Evolutionary conservation across 305 asterid genomes (phyloP).

Genomic region (Solanum hybrid): DNA sequence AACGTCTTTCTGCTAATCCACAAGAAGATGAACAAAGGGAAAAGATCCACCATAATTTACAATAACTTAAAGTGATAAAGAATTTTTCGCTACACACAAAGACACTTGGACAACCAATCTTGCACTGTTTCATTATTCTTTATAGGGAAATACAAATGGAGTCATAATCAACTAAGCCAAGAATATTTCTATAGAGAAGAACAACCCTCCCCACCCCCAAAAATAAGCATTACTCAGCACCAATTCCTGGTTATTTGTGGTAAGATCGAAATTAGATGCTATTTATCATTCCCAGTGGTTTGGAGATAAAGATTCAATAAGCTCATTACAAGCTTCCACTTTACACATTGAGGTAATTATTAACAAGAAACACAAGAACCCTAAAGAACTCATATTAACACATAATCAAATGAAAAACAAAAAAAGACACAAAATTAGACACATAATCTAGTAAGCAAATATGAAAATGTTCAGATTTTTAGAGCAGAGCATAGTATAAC

Average conservation of each 20-base stretch:
- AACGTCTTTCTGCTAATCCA: neutral
- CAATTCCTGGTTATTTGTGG: neutral
- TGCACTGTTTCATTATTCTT: neutral
- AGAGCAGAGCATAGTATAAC: neutral
- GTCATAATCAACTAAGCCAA: neutral
- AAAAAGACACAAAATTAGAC: neutral
- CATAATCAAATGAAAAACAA: neutral
- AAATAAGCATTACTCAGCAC: neutral
- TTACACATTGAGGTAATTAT: neutral
- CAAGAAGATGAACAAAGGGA: neutral
- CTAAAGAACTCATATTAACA: neutral
- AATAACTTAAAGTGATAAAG: neutral
- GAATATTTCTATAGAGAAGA: neutral
- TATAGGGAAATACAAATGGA: neutral
- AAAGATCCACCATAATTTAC: neutral
- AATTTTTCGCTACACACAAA: neutral
- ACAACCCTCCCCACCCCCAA: neutral
- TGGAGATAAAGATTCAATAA: neutral
- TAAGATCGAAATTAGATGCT: neutral
- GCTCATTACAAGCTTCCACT: neutral
- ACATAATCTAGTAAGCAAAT: neutral
- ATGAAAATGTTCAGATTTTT: neutral
- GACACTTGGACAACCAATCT: neutral
- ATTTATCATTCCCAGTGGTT: neutral
- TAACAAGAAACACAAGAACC: neutral